Evolutionary conservation across 192 early-diverging fungal genomes (phyloP), one percentile per base, ranked within the genome.

Genomic region (Chytriomyces confervae): DNA sequence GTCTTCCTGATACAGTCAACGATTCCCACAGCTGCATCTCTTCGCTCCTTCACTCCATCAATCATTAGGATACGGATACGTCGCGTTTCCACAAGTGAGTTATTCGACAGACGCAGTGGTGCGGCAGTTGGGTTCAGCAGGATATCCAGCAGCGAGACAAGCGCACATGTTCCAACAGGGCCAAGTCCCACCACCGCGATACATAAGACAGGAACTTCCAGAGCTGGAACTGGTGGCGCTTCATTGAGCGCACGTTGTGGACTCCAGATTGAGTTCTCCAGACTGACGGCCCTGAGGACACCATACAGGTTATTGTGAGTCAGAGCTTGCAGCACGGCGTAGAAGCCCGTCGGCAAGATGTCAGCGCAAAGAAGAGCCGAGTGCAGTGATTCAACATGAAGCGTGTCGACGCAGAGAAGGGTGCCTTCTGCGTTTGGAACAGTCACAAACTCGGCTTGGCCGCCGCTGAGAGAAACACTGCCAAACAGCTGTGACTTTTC

Each of bases 341-440:
- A 88, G 67, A 81, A 90, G 5, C 89, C 89, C 0, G 89, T 90
- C 9, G 84, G 64, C 20, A 90, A 77, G 18, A 90, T 88, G 64
- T 90, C 89, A 49, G 84, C 83, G 48, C 83, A 65, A 29, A 90
- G 72, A 43, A 90, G 78, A 36, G 83, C 83, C 64, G 82, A 83
- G 18, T 82, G 81, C 60, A 83, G 83, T 57, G 84, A 81, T 18
- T 82, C 81, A 60, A 82, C 84, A 1, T 78, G 75, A 7, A 86
- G 61, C 4, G 62, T 57, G 51, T 74, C 77, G 24, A 29, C 8
- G n/a, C 7, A 20, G 50, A 90, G 71, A 27, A 90, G 73, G 27
- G 88, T 81, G 10, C 82, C 75, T 57, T 82, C 64, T 9, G 88
- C 88, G 61, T 85, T 60, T 11, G 88, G 86, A 47, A 90, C 86